Percentiles rank a stretch among this genome's conserved stretches.
Conservation (phyloP, 78 protist genomes). For the Cavenderia fasciculata region DNA sequence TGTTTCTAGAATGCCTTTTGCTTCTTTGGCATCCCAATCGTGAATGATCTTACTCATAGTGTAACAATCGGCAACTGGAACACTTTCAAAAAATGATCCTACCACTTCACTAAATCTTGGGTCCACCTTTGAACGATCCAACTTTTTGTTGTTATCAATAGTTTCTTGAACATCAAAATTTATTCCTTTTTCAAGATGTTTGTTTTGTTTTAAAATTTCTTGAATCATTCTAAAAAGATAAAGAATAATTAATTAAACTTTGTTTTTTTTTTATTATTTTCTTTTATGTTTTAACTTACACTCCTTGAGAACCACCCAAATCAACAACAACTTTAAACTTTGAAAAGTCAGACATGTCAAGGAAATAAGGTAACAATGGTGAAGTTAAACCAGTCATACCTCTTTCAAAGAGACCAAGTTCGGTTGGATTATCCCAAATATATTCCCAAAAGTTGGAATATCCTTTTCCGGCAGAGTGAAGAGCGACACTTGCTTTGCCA, state of each 20-base stretch:
- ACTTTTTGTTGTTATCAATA: not conserved
- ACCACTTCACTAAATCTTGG: not conserved
- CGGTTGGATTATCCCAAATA: not conserved
- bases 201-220: not conserved
- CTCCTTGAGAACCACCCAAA: slow-evolving; percentile 1
- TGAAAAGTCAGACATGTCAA: slow-evolving; percentile 2
- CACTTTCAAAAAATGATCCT: not conserved
- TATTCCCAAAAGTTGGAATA: not conserved
- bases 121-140: not conserved
- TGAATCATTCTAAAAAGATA: not conserved
- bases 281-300: not conserved
- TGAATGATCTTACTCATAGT: not conserved
- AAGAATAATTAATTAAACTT: not conserved
- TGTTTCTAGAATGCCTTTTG: not conserved
- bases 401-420: not conserved
- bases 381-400: not conserved
- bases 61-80: slow-evolving; percentile 16
- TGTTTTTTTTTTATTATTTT: not conserved
- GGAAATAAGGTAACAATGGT: not conserved
- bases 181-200: not conserved
- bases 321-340: not conserved
- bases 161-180: not conserved
- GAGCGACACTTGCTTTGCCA: not conserved
- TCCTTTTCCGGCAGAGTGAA: too few relatives aligned
- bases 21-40: not conserved